Base-by-base conservation (phyloP, 2,329 filamentous ascomycete species). In the Aspergillus pseudotamarii region DNA sequence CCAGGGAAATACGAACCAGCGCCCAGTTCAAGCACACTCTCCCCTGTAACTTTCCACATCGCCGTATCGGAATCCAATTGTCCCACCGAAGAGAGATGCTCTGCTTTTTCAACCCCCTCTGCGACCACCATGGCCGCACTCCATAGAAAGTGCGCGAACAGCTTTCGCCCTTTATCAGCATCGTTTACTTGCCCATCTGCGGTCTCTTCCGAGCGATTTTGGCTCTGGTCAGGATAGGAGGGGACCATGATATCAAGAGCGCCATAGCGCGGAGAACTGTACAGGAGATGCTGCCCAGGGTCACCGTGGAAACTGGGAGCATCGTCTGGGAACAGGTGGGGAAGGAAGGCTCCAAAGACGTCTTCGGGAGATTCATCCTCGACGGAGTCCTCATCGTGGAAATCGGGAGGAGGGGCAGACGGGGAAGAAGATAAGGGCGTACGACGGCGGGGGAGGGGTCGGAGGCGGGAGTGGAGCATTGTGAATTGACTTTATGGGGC, bases 121-220 rank as follows among this genome's bases (percentile, higher is more conserved):
- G 80, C 79, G 45, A 79, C 72, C n/a, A 82, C 74, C 68, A 81
- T 72, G 0, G 71, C 78, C 2, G 85, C 82, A 71, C 86, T 87
- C 86, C 86, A 88, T 30, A 88, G 70, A 67, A 87, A 84, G 73
- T 88, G 86, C 38, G 85, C 85, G 75, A 86, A 88, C 41, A 88
- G 80, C 57, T 75, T 76, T 58, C 86, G 68, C 46, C 82, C 80
- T 58, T 82, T 79, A 59, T 87, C 83, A 4, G 74, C 69, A 11
- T 67, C 34, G 36, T 70, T 72, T 12, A 56, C 56, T 8, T 50
- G 41, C 3, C 51, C 63, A 14, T 64, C 64, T 4, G 58, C 67
- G 14, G 59, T 58, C 53, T 69, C 69, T 12, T 71, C 66, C 8
- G 58, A 55, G 16, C 64, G 66, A 19, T 69, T 67, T 4, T 70